Evolutionary conservation across 176 grass and related monocot genomes (phyloP).

Genomic region (Leersia perrieri): DNA sequence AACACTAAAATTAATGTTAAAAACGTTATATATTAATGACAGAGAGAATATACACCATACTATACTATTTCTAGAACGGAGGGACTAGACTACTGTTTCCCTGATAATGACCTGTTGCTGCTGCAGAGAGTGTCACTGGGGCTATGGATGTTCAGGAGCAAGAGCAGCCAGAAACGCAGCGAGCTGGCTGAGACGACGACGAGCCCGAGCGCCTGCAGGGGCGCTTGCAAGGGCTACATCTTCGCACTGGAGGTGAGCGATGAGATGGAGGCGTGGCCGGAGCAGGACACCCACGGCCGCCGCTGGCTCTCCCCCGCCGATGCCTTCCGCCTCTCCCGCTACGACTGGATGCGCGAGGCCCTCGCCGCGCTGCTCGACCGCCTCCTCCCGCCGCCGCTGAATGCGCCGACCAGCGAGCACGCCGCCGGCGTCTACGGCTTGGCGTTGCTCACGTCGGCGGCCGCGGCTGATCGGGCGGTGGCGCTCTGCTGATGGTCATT

Average conservation of each 20-base stretch:
- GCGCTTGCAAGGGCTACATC: conserved; percentile 83
- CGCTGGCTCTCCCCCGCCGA: conserved; percentile 64
- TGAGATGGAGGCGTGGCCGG: conserved; percentile 66
- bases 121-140: conserved; percentile 59
- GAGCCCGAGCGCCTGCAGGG: conserved; percentile 42
- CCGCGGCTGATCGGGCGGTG: conserved; percentile 45
- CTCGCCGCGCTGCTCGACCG: conserved; percentile 53
- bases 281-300: conserved; percentile 63
- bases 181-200: background rate
- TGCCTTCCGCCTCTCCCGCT: conserved; percentile 67
- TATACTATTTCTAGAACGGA: too few species aligned
- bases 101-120: background rate
- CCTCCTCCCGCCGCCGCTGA: background rate
- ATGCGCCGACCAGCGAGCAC: conserved; percentile 8
- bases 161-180: conserved; percentile 82
- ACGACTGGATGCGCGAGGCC: conserved; percentile 95
- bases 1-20: too few species aligned
- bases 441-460: conserved; percentile 33
- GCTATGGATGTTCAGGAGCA: conserved; percentile 82
- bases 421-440: conserved; percentile 34
- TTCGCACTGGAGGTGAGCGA: conserved; percentile 86
- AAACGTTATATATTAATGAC: too few species aligned
- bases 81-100: too few species aligned
- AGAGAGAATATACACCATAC: too few species aligned
- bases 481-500: conserved; percentile 52